Evolutionary conservation across 1,284 basidiomycete species (phyloP), one percentile per base, ranked within the genome.

Genomic region (Coniferiporia weirii): DNA sequence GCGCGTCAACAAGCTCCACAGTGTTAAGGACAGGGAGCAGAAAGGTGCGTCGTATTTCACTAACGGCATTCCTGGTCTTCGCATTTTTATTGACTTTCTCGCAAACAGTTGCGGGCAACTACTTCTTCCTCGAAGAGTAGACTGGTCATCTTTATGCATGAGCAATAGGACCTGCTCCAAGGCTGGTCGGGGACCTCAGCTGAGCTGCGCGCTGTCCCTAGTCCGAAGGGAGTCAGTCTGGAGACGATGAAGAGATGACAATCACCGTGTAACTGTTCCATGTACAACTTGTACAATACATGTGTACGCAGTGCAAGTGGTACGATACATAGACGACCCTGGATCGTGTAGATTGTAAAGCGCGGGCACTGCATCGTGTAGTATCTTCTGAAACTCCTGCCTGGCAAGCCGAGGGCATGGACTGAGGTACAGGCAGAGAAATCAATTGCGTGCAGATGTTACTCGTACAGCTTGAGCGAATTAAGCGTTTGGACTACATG

Each of bases 11-110:
- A 98, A 98, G 79, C 71, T 86, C 63, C 79, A 94, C 73, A 95
- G 92, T 75, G 81, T 95, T 68, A 95, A 96, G 76, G 95, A 98
- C 72, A 84, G 89, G 64, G 93, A 97, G 74, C 95, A 98, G 77
- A 98, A 97, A 77, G 68, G 91, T 91, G 68, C 46, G 82, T 73
- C 53, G 9, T 19, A 40, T 54, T 45, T 13, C 38, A 19, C 51
- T 51, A n/a, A n/a, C 36, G 55, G 45, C 15, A 47, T 13, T 46
- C 54, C 49, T 46, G 52, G 15, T 50, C 22, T 61, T 40, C n/a
- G 47, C 40, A 57, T 15, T 22, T 53, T 27, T 43, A 22, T 50
- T 15, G 48, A 43, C 57, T 50, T 49, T 65, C 22, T 51, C 43
- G 56, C 51, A 63, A 64, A 8, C 66, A 92, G 90, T 76, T 57